Evolutionary conservation across 495 filamentous ascomycete species (phyloP), one percentile per base, ranked within the genome.

Genomic region (Extremus antarcticus): DNA sequence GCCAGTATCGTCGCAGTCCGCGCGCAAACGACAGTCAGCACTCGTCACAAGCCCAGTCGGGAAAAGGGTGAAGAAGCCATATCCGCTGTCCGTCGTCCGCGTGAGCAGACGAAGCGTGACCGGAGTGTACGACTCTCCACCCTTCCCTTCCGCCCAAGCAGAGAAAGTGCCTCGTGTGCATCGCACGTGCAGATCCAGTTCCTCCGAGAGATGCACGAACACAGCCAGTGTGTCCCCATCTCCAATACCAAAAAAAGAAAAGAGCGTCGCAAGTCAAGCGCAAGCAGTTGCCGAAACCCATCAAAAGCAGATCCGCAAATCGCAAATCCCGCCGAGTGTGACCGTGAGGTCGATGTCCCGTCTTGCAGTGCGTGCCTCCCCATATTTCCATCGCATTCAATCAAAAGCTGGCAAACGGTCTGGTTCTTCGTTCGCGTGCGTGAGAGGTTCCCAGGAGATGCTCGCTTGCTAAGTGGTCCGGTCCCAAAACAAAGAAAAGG

Each of bases 21-120:
- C 22, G 20, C 22, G 41, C 3, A 23, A n/a, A 25, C 13, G 21
- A 20, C 13, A 16, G 39, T 17, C 7, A 54, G 43, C 43, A 16
- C 10, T 54, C 41, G 52, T 22, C 43, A 39, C 10, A 17, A 51
- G 29, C 13, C n/a, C n/a, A n/a, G 29, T 35, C 7, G 29, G 22
- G 25, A 20, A 19, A 11, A 39, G 25, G 25, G 49, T 17, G 25
- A 29, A 25, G 19, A 32, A 50, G 23, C 58, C 58, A 57, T 61
- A 57, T 61, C 58, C 58, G 58, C 58, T 61, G 58, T 61, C 58
- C 45, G 54, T 53, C 48, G 45, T 38, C 50, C 9, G 2, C 23
- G 3, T 20, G 25, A 10, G 19, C n/a, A 20, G 52, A 24, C 22
- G 43, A 50, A 50, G 19, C 53, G 38, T 47, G 58, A 61, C 58